Evolutionary conservation across 345 rosid species (phyloP).

Genomic region (Corchorus olitorius): DNA sequence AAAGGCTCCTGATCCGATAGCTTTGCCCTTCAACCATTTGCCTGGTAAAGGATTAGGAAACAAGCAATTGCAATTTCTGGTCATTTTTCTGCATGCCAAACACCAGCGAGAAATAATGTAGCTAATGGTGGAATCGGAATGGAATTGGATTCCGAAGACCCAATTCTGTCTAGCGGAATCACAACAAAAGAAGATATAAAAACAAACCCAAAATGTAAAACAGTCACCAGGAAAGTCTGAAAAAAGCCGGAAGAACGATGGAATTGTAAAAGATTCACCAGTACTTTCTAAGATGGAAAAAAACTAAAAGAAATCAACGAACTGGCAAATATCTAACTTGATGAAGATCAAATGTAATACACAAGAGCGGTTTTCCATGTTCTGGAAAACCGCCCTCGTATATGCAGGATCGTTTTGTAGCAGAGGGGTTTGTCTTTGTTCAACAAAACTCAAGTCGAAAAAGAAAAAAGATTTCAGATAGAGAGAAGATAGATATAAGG

Average conservation of each 20-base stretch:
- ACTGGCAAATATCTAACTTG: background rate
- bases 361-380: constrained; percentile 38
- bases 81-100: constrained; percentile 20
- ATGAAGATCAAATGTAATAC: background rate
- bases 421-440: background rate
- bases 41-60: constrained; percentile 9
- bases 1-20: constrained; percentile 37
- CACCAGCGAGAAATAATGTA: background rate
- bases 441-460: background rate
- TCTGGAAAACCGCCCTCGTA: constrained; percentile 40
- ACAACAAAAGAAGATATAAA: background rate
- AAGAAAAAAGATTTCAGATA: background rate
- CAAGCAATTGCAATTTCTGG: background rate
- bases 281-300: background rate
- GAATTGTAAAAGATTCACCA: background rate
- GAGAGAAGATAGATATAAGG: background rate
- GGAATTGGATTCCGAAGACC: background rate
- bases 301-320: background rate
- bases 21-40: constrained; percentile 36
- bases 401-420: background rate
- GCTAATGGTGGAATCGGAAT: background rate
- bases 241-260: background rate
- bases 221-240: background rate
- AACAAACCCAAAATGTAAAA: background rate
- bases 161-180: background rate